A percentile compares a stretch with the other conserved stretches of the same genome.
Conservation (phyloP, 2,329 filamentous ascomycete species). For the Fusarium chlamydosporum region DNA sequence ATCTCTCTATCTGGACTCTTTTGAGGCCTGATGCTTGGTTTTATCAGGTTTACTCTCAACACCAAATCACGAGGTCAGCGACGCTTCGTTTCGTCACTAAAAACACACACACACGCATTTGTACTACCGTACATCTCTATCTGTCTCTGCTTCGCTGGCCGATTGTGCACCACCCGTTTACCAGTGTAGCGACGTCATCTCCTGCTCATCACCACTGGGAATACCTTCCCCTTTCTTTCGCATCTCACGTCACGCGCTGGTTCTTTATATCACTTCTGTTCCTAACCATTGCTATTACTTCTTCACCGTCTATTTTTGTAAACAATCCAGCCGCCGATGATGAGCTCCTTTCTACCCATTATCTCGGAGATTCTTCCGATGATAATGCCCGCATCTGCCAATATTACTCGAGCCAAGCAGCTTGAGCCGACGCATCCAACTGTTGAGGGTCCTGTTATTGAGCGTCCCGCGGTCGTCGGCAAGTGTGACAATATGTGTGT, state of each 20-base stretch:
- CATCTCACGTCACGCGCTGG: conserved; percentile 23
- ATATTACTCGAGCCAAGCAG: conserved; percentile 66
- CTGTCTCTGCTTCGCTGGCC: conserved; percentile 13
- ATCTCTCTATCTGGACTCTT: conserved; percentile 7
- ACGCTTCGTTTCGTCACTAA: conserved; percentile 5
- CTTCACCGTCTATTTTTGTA: neutral
- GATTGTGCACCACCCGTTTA: conserved; percentile 2
- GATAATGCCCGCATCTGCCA: conserved; percentile 70
- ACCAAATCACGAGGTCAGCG: conserved; percentile 13
- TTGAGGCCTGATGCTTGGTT: conserved; percentile 24
- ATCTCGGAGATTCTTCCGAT: conserved; percentile 72
- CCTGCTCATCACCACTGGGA: conserved; percentile 17
- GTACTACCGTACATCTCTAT: neutral
- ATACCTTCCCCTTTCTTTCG: conserved; percentile 37
- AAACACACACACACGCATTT: conserved; percentile 1
- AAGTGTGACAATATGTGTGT: conserved; percentile 77
- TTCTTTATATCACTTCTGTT: neutral
- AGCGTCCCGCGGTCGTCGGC: conserved; percentile 71
- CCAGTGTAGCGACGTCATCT: conserved; percentile 35
- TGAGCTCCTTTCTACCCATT: conserved; percentile 69
- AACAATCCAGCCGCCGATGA: conserved; percentile 43
- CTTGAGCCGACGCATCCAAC: conserved; percentile 57
- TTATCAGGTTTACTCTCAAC: conserved; percentile 12
- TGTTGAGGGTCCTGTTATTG: conserved; percentile 53
- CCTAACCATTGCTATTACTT: neutral